Evolutionary conservation across 2,329 filamentous ascomycete species (phyloP).

Genomic region (Penicillium fuscoglaucum): DNA sequence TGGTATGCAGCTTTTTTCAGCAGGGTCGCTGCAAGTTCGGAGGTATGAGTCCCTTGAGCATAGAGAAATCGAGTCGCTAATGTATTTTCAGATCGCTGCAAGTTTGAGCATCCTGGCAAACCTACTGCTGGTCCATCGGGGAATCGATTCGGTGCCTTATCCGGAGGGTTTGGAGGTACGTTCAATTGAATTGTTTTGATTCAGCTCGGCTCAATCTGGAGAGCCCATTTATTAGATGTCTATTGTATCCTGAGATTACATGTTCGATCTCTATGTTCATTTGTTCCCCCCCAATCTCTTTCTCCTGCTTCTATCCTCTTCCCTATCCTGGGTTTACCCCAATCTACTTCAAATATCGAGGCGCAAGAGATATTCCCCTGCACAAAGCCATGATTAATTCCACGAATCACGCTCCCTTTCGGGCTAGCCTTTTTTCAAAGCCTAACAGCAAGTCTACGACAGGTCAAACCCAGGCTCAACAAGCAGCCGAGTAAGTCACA

Average conservation of each 20-base stretch:
- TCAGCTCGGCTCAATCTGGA: neutral
- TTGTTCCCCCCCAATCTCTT: neutral
- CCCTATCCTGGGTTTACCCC: neutral
- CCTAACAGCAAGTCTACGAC: neutral
- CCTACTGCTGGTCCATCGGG: slow-evolving; percentile 39
- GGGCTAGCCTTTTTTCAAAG: neutral
- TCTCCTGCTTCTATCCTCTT: slow-evolving; percentile 2
- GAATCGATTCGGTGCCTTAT: slow-evolving; percentile 62
- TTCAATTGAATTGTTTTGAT: slow-evolving; percentile 9
- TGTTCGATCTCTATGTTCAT: neutral
- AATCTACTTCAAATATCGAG: neutral
- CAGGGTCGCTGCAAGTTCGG: slow-evolving; percentile 67
- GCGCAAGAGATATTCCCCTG: neutral
- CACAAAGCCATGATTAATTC: neutral
- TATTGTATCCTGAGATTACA: neutral
- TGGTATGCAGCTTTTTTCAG: slow-evolving; percentile 64
- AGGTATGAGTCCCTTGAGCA: slow-evolving; percentile 47
- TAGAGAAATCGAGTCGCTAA: neutral
- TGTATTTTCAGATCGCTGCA: slow-evolving; percentile 55
- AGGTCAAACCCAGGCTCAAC: slow-evolving; percentile 24
- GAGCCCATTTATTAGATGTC: neutral
- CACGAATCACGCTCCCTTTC: neutral
- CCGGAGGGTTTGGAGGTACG: slow-evolving; percentile 46
- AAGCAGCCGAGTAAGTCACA: slow-evolving; percentile 27
- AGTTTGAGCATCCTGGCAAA: slow-evolving; percentile 58